Evolutionary conservation across 2,329 filamentous ascomycete species (phyloP), one percentile per base, ranked within the genome.

Genomic region (Aphanoascus verrucosus): DNA sequence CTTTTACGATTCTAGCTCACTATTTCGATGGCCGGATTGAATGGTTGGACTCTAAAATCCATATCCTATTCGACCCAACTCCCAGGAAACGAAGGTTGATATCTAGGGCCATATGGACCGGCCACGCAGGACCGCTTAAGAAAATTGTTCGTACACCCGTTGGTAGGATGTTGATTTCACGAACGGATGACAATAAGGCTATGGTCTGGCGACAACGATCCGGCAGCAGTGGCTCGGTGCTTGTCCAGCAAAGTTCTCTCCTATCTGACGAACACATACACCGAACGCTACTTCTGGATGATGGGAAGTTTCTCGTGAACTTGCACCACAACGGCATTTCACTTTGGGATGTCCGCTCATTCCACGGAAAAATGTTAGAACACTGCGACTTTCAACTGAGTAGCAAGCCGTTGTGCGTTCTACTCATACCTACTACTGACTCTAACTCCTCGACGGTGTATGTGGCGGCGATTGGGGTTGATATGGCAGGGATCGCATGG

Each of bases 111-210:
- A 77, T 83, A 1, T 94, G 89, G 87, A 88, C 88, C 1, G 90
- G 91, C 0, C 90, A 96, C 71, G 86, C 85, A 14, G 79, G 79
- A 14, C 77, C 87, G 0, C 82, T 96, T 57, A 84, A 85, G 63
- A 94, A 94, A 65, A 86, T 95, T 56, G 84, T 94, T 44, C 84
- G 89, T 56, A 94, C 90, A 62, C 86, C 85, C 42, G 86, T 83
- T 62, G 90, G 89, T 7, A 78, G 82, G 58, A 85, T 88, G 3
- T 74, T 95, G 42, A 82, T 94, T 32, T 94, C 90, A 5, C 79
- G 88, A 49, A 94, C 90, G 0, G 77, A 82, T 55, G 76, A 83
- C 42, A 86, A 88, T 56, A 87, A 94, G 66, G 84, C 83, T 54
- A 82, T 91, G 59, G 79, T 96, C 2, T 96, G 90, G 90, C 82